Evolutionary conservation across 371 early-diverging fungal species (phyloP), one percentile per base, ranked within the genome.

Genomic region (Batkoa obscura): DNA sequence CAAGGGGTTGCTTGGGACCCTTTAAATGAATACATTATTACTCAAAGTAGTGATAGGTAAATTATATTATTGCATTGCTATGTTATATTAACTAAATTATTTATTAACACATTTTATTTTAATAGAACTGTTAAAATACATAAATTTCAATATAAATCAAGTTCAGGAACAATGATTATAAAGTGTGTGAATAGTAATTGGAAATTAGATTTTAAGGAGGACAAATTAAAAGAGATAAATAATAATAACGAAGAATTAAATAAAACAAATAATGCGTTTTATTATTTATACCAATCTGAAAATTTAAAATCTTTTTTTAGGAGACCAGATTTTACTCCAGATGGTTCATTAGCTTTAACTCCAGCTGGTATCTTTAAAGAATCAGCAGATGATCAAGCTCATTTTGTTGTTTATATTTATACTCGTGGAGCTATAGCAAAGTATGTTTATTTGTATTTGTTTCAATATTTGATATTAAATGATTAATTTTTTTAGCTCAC

Each of bases 1-100:
- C 94, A 94, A 70, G 97, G 97, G 34, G 90, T 94, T 0, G 76
- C 85, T 4, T 96, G 94, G 94, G 95, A 94, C 66, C 94, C 97
- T 0, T 64, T 85, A n/a, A 83, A 81, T 10, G 70, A 84, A 63
- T 91, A 72, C 61, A 64, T 94, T 3, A 89, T 84, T 0, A 86
- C 94, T 2, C 95, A 94, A 67, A 85, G 91, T 66, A 84, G 87
- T 62, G 96, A 95, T 62, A 70, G 95, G 76, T 83, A 70, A 48
- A 62, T 67, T 37, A 53, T 52, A 34, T 35, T 64, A 31, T 69
- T 56, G 12, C 23, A 23, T 23, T 23, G 23, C 23, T 23, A 23
- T 23, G 23, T 8, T 49, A 37, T 32, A 23, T 31, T 23, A 17
- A 52, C 31, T 31, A 35, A 48, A 39, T 57, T 37, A 48, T 15